phyloP scores from a whole-genome alignment of 2,329 filamentous ascomycete species.

The Coniochaeta hoffmannii region DNA sequence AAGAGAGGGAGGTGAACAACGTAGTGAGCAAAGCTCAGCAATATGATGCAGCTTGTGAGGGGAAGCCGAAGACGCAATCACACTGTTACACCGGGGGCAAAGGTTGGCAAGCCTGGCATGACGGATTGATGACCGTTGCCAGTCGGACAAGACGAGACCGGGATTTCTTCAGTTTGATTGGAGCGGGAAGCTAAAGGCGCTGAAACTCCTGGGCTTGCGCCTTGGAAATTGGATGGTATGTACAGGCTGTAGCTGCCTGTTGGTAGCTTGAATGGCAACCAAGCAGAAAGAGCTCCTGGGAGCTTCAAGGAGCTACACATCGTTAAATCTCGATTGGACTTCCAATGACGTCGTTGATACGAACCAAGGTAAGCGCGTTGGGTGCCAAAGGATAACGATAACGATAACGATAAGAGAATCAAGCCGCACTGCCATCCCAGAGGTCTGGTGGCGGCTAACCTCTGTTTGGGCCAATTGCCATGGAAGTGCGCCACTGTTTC shows the following conservation, averaged over 20 bases:
- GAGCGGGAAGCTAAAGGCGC: background rate
- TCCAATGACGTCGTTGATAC: background rate
- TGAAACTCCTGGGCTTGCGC: background rate
- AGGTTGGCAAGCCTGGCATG: background rate
- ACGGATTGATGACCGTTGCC: background rate
- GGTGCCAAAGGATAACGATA: no score
- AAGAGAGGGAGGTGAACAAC: background rate
- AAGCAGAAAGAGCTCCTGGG: background rate
- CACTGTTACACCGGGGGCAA: background rate
- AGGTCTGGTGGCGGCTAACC: no score
- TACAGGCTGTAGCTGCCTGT: background rate
- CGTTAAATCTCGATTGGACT: background rate
- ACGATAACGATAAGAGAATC: background rate
- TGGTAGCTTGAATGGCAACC: background rate
- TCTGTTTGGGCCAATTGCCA: no score
- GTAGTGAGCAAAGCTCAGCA: background rate
- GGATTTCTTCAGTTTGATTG: background rate
- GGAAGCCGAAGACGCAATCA: background rate
- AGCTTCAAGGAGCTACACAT: background rate
- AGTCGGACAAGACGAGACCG: background rate
- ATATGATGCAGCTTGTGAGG: background rate
- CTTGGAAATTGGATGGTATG: background rate
- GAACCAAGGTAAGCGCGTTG: background rate
- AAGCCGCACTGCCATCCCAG: no score
- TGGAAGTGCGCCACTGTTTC: no score